Evolutionary conservation across 1,139 yeast species (phyloP), one percentile per base, ranked within the genome.

Genomic region (Kluyveromyces sp.): DNA sequence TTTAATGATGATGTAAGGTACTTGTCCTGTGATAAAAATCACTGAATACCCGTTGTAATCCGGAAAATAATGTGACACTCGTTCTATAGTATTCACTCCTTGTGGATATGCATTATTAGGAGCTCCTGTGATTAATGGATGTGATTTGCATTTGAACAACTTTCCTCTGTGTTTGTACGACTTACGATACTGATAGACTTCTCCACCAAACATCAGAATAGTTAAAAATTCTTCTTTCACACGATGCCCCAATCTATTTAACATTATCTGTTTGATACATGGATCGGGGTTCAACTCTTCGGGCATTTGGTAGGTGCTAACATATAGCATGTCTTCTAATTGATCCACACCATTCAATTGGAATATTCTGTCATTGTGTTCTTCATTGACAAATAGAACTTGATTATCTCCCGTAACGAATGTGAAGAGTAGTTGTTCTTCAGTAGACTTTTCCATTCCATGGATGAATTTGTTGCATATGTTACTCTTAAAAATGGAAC

Each of bases 351-450:
- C 75, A 46, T 75, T 74, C 44, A 83, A 66, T 58, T 83, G 88
- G 51, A 70, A 80, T 41, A 85, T 80, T 47, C 75, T 72, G 55
- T 81, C 83, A 47, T 77, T 73, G 57, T 83, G 92, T 43, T 77
- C 72, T 49, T 78, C 70, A 46, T 73, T 74, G 58, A 83, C 83
- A 12, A 78, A 76, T 39, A 83, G 76, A 28, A 83, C 67, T 59
- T 87, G 73, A 53, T 83, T 83, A 59, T 83, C 88, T 50, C 87
- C 89, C 1, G 92, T 82, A 2, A 82, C 86, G 41, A 83, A 72
- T 32, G 84, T 69, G 51, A 83, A 81, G 0, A 78, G 68, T 39
- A 77, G 69, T 43, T 72, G 74, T 50, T 74, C 75, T 3, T 60
- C 58, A 2, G 55, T 46, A 19, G 57, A 44, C 39, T 49, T 47